A percentile compares a stretch with the other conserved stretches of the same genome.
Conservation (phyloP, 2,329 filamentous ascomycete genomes). For the Mariannaea elegans region DNA sequence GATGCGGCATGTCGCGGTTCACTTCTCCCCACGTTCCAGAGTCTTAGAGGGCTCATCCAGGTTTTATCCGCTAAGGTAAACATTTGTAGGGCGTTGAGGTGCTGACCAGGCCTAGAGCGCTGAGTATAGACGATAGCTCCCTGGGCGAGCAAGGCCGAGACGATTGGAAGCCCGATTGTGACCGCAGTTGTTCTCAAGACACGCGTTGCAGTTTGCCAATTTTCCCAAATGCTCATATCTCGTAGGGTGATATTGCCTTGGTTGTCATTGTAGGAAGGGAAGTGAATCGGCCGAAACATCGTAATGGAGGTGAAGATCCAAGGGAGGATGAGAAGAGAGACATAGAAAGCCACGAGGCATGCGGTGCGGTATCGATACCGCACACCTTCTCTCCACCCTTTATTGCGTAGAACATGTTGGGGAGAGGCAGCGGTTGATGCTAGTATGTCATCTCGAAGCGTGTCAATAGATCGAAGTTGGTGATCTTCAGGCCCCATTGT, state of each 20-base stretch:
- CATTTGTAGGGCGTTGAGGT: slow-evolving; percentile 15
- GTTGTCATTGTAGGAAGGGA: slow-evolving; percentile 20
- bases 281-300: slow-evolving; percentile 24
- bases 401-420: slow-evolving; percentile 12
- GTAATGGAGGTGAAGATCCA: slow-evolving; percentile 22
- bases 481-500: too few species aligned
- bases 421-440: neutral
- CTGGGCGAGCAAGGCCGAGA: slow-evolving; percentile 24
- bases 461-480: neutral
- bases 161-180: slow-evolving; percentile 16
- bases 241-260: neutral
- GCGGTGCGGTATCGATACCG: neutral
- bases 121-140: slow-evolving; percentile 28
- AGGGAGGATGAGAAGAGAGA: slow-evolving; percentile 12
- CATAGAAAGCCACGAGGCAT: slow-evolving; percentile 2
- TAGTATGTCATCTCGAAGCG: neutral
- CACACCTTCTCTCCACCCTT: neutral
- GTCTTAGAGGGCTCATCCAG: neutral
- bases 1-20: neutral
- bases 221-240: neutral
- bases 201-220: neutral
- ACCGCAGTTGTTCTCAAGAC: neutral
- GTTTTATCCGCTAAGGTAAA: slow-evolving; percentile 24
- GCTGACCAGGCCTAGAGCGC: slow-evolving; percentile 2
- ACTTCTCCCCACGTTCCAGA: neutral